A percentile compares a stretch with the other conserved stretches of the same genome.
Conservation (phyloP, 2,329 filamentous ascomycete genomes). For the Leptoxyphium fumago region DNA sequence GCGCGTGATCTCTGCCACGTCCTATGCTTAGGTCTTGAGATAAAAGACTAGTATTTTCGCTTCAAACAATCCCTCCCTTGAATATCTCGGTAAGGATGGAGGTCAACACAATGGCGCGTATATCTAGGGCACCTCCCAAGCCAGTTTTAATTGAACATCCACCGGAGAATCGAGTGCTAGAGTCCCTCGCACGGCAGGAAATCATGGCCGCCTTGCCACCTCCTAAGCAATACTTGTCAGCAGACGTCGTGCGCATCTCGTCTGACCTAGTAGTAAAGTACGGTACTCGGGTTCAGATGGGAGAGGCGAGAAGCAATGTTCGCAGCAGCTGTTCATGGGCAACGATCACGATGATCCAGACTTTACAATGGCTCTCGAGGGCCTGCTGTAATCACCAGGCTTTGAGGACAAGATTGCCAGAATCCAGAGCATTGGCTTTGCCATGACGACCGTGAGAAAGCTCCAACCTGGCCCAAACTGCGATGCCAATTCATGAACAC, state of each 20-base stretch:
- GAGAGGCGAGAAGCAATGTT: not conserved
- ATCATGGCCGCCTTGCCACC: not conserved
- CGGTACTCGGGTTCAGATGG: not conserved
- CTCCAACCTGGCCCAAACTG: not conserved
- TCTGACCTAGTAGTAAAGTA: not conserved
- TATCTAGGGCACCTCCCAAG: not conserved
- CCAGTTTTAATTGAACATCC: not conserved
- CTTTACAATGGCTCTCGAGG: not conserved
- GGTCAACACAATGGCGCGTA: not conserved
- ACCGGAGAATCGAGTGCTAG: not conserved
- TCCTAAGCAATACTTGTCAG: not conserved
- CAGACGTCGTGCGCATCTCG: not conserved
- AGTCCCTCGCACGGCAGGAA: not conserved
- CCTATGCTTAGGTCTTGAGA: slow-evolving; percentile 1
- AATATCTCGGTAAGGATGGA: not conserved
- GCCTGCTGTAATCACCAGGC: not conserved
- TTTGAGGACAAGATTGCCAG: not conserved
- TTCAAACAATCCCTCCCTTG: not conserved
- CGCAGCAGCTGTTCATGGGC: not conserved
- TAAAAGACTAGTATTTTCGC: not conserved
- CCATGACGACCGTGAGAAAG: not conserved
- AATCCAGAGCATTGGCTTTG: not conserved
- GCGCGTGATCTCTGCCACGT: too few relatives aligned
- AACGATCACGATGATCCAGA: not conserved
- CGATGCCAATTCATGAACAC: not conserved